Conservation (phyloP, 331 rosid species). For the Arachis monticola region DNA sequence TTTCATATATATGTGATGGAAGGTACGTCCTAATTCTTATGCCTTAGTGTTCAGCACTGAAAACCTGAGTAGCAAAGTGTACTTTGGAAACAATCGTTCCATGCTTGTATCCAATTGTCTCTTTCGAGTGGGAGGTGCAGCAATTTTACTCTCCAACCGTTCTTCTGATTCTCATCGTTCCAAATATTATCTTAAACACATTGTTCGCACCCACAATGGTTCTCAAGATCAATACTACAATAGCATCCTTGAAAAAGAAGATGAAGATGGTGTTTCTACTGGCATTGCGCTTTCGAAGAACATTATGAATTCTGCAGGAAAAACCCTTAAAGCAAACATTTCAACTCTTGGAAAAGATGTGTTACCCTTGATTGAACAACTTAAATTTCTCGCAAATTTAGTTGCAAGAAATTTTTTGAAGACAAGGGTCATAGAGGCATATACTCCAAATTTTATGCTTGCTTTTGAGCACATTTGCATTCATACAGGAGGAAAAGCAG, state of each 20-base stretch:
- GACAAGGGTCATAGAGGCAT: slow-evolving; percentile 58
- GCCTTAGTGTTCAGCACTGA: slow-evolving; percentile 75
- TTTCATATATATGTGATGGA: background rate
- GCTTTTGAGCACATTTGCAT: slow-evolving; percentile 75
- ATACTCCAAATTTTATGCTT: slow-evolving; percentile 73
- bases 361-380: background rate
- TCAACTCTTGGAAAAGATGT: background rate
- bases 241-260: slow-evolving; percentile 68
- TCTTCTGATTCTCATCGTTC: slow-evolving; percentile 58
- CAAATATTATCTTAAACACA: slow-evolving; percentile 72
- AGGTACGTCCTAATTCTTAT: slow-evolving; percentile 70
- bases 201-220: slow-evolving; percentile 74
- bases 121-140: slow-evolving; percentile 74
- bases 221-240: slow-evolving; percentile 56
- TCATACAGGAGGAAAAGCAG: slow-evolving; percentile 72
- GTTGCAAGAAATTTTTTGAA: slow-evolving; percentile 32
- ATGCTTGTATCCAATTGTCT: slow-evolving; percentile 72
- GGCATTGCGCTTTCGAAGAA: slow-evolving; percentile 68
- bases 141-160: slow-evolving; percentile 66
- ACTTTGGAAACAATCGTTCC: slow-evolving; percentile 71
- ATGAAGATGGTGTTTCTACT: slow-evolving; percentile 42
- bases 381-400: background rate
- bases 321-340: slow-evolving; percentile 46
- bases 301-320: slow-evolving; percentile 71
- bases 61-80: slow-evolving; percentile 71